These are phyloP conservation scores for Micromonas commoda DNA, from an alignment of 139 green algal genomes.

Conservation along the genomic window DNA sequence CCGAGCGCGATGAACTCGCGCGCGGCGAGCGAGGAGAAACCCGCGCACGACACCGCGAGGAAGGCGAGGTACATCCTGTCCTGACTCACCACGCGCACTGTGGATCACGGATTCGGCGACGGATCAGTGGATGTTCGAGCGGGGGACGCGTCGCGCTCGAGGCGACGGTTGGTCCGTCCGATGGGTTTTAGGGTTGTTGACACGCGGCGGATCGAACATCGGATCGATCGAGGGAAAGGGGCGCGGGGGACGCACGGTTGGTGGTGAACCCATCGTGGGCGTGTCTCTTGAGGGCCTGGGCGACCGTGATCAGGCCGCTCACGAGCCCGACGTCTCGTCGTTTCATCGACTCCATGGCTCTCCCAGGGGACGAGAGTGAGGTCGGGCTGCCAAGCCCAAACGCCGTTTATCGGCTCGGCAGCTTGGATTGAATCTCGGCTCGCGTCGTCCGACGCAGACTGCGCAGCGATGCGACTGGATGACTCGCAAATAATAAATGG, in stretches of 20 bases:
- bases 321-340: neutral
- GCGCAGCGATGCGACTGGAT: no score
- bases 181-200: neutral
- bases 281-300: neutral
- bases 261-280: neutral
- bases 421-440: no score
- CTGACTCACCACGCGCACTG: neutral
- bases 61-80: conserved; percentile 9
- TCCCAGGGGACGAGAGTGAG: neutral
- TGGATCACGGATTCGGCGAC: no score
- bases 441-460: no score
- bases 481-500: no score
- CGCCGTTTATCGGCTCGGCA: no score
- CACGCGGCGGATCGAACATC: no score
- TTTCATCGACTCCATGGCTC: neutral
- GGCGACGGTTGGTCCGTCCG: neutral
- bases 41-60: neutral
- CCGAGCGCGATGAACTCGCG: neutral
- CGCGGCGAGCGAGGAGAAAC: neutral
- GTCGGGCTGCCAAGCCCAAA: no score
- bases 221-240: neutral
- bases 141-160: no score
- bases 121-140: no score
- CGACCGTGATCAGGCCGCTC: neutral
- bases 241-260: neutral